Evolutionary conservation across 306 rosid genomes (phyloP).

Genomic region (Sicyos baderoa): DNA sequence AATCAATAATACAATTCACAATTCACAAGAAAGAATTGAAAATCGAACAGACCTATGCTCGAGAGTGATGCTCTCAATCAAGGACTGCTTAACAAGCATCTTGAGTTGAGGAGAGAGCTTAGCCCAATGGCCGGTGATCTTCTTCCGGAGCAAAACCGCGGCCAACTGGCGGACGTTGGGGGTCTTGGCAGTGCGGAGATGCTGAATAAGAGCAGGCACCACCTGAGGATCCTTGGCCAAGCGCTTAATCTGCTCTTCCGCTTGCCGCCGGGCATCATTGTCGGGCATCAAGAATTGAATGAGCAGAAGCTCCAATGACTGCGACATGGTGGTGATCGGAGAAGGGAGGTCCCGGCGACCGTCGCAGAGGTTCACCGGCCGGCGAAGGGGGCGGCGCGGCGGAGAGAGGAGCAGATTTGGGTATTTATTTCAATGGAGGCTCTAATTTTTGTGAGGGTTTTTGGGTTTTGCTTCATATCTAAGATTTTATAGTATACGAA

Average conservation of each 20-base stretch:
- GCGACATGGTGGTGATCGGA: slow-evolving; percentile 45
- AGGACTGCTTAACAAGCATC: slow-evolving; percentile 69
- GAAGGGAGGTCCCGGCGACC: neutral
- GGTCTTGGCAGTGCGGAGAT: slow-evolving; percentile 89
- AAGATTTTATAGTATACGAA: slow-evolving; percentile 18
- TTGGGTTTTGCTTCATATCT: slow-evolving; percentile 19
- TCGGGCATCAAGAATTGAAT: slow-evolving; percentile 97
- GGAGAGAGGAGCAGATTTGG: neutral
- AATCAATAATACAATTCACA: neutral
- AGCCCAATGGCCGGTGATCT: slow-evolving; percentile 98
- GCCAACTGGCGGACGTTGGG: slow-evolving; percentile 94
- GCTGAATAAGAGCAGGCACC: slow-evolving; percentile 82
- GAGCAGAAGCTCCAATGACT: slow-evolving; percentile 78
- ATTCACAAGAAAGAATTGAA: neutral
- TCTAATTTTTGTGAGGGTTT: slow-evolving; percentile 18
- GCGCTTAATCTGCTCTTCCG: slow-evolving; percentile 94
- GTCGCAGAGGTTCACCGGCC: neutral
- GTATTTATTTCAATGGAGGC: slow-evolving; percentile 5
- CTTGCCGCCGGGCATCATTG: slow-evolving; percentile 96
- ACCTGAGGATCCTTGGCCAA: slow-evolving; percentile 87
- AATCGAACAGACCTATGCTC: slow-evolving; percentile 56
- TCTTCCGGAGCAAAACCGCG: slow-evolving; percentile 91
- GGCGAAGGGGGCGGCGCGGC: neutral
- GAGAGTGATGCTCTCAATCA: slow-evolving; percentile 76
- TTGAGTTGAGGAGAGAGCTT: slow-evolving; percentile 72